phyloP scores from a whole-genome alignment of 2,329 filamentous ascomycete species.

The Ceratocystis colombiana region DNA sequence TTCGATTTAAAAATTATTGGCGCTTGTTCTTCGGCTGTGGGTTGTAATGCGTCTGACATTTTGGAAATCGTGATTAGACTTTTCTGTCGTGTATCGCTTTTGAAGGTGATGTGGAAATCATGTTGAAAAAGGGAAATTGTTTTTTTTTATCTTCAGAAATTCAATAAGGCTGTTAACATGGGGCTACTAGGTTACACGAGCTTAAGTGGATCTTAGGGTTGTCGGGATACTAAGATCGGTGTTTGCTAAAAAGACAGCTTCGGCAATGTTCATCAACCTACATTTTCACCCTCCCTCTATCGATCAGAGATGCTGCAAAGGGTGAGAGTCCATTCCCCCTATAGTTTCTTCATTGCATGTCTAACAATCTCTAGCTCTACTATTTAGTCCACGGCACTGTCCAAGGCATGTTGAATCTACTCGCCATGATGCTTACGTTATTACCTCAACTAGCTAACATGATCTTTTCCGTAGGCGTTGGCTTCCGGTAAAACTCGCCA shows the following conservation, averaged over 20 bases:
- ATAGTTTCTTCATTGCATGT: not conserved
- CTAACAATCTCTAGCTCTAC: slow-evolving; percentile 40
- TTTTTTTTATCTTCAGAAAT: too few species aligned
- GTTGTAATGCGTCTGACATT: not conserved
- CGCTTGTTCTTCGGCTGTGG: slow-evolving; percentile 17
- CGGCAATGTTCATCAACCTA: too few species aligned
- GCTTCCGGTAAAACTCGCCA: slow-evolving; percentile 39
- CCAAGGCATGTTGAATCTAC: slow-evolving; percentile 46
- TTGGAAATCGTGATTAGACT: not conserved
- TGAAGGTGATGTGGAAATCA: not conserved
- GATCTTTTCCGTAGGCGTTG: slow-evolving; percentile 38
- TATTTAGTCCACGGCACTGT: slow-evolving; percentile 57
- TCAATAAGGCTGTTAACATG: too few species aligned
- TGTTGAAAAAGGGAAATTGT: not conserved
- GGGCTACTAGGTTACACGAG: not conserved
- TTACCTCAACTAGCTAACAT: not conserved
- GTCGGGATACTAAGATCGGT: not conserved
- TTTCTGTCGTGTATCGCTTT: not conserved
- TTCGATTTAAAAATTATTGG: slow-evolving; percentile 44
- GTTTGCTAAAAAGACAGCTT: too few species aligned
- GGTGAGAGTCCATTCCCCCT: too few species aligned
- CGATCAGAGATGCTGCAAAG: too few species aligned
- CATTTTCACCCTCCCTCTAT: too few species aligned
- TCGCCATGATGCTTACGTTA: not conserved
- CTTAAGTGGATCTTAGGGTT: not conserved